These are phyloP conservation scores for Fraxinus nigra DNA, from an alignment of 305 asterid genomes.

Conservation along the genomic window DNA sequence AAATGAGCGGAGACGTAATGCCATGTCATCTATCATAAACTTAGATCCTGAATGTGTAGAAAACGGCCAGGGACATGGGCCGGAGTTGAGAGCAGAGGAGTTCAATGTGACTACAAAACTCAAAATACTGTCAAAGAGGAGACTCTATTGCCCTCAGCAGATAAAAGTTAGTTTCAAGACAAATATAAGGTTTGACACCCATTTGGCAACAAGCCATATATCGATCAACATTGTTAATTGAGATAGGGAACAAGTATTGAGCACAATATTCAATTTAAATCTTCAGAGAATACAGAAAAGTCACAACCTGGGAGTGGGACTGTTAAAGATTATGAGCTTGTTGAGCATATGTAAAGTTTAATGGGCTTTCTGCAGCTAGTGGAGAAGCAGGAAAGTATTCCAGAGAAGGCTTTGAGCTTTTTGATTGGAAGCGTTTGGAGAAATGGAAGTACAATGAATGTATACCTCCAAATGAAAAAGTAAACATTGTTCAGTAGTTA, in stretches of 20 bases:
- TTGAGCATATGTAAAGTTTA: slow-evolving; percentile 81
- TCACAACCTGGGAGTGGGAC: too few species aligned
- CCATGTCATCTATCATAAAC: slow-evolving; percentile 29
- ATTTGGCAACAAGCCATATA: slow-evolving; percentile 42
- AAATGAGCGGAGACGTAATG: slow-evolving; percentile 26
- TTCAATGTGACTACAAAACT: slow-evolving; percentile 27
- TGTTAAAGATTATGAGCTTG: slow-evolving; percentile 56
- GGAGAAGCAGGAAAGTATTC: slow-evolving; percentile 54
- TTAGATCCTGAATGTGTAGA: slow-evolving; percentile 27
- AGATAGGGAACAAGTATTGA: slow-evolving; percentile 27
- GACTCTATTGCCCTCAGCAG: slow-evolving; percentile 24
- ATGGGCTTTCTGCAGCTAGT: slow-evolving; percentile 72
- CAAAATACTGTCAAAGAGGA: slow-evolving; percentile 29
- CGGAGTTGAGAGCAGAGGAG: slow-evolving; percentile 31
- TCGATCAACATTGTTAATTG: slow-evolving; percentile 29
- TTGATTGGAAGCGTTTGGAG: slow-evolving; percentile 82
- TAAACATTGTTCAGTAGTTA: slow-evolving; percentile 31
- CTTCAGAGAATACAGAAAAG: slow-evolving; percentile 20
- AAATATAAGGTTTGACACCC: slow-evolving; percentile 28
- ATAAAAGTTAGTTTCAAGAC: background rate
- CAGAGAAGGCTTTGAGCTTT: slow-evolving; percentile 76
- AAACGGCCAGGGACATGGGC: slow-evolving; percentile 40
- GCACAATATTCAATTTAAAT: slow-evolving; percentile 28
- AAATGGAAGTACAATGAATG: slow-evolving; percentile 55
- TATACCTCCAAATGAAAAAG: slow-evolving; percentile 20